phyloP scores from a whole-genome alignment of 2,329 filamentous ascomycete genomes.

The Sporothrix pallida region DNA sequence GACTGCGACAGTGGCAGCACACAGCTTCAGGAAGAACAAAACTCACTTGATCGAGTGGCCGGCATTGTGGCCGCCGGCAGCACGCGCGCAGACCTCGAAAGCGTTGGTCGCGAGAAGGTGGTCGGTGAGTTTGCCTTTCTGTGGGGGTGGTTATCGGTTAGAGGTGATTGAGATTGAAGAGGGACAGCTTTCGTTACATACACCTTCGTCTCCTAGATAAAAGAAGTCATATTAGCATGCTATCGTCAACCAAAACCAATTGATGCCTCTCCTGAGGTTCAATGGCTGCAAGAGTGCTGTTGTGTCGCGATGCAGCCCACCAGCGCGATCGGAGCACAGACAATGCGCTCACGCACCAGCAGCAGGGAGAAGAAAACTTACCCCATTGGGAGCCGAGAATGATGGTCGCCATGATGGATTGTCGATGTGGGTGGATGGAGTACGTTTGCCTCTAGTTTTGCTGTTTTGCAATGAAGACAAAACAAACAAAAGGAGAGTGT shows the following conservation, averaged over 20 bases:
- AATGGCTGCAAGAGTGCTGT: constrained; percentile 15
- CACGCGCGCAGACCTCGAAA: constrained; percentile 58
- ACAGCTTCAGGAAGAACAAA: neutral
- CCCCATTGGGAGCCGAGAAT: constrained; percentile 67
- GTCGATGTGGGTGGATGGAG: neutral
- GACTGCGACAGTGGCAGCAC: neutral
- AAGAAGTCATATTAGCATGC: neutral
- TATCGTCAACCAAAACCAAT: too few species aligned
- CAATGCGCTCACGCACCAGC: neutral
- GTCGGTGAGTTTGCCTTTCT: constrained; percentile 40
- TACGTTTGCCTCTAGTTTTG: neutral
- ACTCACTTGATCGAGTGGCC: constrained; percentile 52
- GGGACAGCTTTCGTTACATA: constrained; percentile 8
- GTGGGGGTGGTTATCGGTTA: neutral
- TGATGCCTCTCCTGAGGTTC: neutral
- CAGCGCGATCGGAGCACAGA: constrained; percentile 22
- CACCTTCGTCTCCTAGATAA: constrained; percentile 35
- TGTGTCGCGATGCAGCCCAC: neutral
- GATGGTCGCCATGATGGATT: constrained; percentile 55
- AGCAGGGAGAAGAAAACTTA: constrained; percentile 44
- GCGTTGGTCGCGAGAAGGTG: constrained; percentile 36
- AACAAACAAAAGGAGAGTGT: constrained; percentile 19
- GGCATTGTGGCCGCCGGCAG: constrained; percentile 67
- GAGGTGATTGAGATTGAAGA: neutral
- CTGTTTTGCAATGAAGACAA: neutral